phyloP scores from a whole-genome alignment of 2,329 filamentous ascomycete genomes.

The Aspergillus latus region DNA sequence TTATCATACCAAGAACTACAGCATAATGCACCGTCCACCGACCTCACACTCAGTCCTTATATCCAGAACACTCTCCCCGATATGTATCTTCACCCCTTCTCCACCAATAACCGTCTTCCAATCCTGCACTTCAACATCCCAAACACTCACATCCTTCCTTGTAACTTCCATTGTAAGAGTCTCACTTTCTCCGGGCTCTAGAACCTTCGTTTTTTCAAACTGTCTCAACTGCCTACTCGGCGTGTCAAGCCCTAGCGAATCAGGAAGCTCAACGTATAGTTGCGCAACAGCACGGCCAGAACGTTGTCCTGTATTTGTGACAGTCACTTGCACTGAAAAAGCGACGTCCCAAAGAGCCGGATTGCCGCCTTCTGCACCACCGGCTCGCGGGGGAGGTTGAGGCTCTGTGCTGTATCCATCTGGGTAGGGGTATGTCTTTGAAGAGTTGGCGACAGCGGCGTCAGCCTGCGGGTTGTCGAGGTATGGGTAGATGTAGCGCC shows the following conservation, averaged over 20 bases:
- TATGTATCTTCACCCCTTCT: constrained; percentile 54
- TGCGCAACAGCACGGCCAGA: constrained; percentile 57
- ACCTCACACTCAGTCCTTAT: constrained; percentile 53
- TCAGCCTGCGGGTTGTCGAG: constrained; percentile 56
- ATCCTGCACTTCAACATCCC: constrained; percentile 60
- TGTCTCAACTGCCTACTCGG: constrained; percentile 66
- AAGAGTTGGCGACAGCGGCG: constrained; percentile 47
- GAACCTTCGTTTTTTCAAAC: constrained; percentile 61
- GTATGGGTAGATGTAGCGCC: constrained; percentile 71
- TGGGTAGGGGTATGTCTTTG: constrained; percentile 61
- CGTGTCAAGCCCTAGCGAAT: constrained; percentile 53
- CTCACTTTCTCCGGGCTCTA: constrained; percentile 57
- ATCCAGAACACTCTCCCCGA: constrained; percentile 60
- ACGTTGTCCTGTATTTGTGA: constrained; percentile 63
- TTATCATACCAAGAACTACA: not conserved
- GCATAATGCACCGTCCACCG: constrained; percentile 31
- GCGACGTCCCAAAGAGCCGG: constrained; percentile 63
- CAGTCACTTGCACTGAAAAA: constrained; percentile 57
- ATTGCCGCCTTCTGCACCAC: constrained; percentile 56
- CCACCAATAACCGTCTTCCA: constrained; percentile 53
- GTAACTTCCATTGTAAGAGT: constrained; percentile 56
- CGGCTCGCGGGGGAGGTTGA: constrained; percentile 53
- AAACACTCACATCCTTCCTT: constrained; percentile 62
- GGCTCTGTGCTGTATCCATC: constrained; percentile 60
- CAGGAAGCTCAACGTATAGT: constrained; percentile 62